Conservation (phyloP, 2,329 filamentous ascomycete species). For the Taxawa tesnikishii region DNA sequence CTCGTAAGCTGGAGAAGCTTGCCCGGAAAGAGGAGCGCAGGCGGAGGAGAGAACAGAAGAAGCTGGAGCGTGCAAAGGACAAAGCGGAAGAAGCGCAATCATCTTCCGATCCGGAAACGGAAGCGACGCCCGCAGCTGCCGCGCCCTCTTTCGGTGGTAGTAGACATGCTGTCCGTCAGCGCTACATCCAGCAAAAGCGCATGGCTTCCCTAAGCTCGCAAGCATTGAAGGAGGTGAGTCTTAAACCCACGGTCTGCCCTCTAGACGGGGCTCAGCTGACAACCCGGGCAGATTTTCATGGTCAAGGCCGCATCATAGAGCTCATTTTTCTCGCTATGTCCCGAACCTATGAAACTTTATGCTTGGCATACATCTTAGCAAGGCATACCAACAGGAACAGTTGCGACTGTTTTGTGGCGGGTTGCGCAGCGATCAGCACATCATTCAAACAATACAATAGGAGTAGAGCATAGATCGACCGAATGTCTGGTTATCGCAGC, state of each 20-base stretch:
- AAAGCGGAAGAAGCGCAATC: conserved; percentile 13
- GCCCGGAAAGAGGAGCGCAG: conserved; percentile 39
- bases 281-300: conserved; percentile 50
- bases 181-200: conserved; percentile 81
- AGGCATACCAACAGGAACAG: too few relatives aligned
- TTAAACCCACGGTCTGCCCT: conserved; percentile 3
- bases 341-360: too few relatives aligned
- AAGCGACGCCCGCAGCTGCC: conserved; percentile 7
- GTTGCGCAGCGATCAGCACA: too few relatives aligned
- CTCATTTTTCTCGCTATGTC: not conserved
- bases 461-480: too few relatives aligned
- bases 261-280: conserved; percentile 10
- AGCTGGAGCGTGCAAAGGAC: conserved; percentile 19
- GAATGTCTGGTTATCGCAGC: too few relatives aligned
- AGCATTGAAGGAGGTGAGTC: conserved; percentile 67
- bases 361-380: too few relatives aligned
- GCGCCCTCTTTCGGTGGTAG: conserved; percentile 11
- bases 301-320: conserved; percentile 35
- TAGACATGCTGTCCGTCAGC: conserved; percentile 62
- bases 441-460: too few relatives aligned
- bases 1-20: conserved; percentile 30
- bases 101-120: conserved; percentile 1
- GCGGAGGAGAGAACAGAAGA: conserved; percentile 30
- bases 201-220: conserved; percentile 69
- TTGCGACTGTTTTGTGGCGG: too few relatives aligned